Evolutionary conservation across 768 basidiomycete species (phyloP), one percentile per base, ranked within the genome.

Genomic region (Xanthoconium stramineum): DNA sequence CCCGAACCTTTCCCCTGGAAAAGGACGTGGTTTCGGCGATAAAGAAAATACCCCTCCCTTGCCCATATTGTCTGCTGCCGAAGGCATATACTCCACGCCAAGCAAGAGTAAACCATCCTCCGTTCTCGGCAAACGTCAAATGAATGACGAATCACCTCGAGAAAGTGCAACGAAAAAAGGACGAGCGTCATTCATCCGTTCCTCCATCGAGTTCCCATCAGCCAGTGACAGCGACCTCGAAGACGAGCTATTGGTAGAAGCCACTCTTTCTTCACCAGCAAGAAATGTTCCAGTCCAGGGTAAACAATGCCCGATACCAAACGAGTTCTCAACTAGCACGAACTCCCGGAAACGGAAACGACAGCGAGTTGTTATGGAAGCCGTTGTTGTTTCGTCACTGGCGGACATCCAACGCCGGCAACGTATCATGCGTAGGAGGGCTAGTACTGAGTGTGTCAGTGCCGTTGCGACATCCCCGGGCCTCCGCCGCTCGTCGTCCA

Each of bases 1-100:
- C 35, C 53, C 54, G 20, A 63, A 56, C 42, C 60, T 69, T 32
- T 74, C 76, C 20, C 67, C 72, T 20, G 76, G 75, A 59, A 76
- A 77, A 56, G 72, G 75, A 50, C 68, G 72, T 58, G 68, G 65
- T 15, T 61, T 62, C 8, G 65, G 64, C 1, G 70, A 85, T 67
- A 89, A 89, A 70, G 88, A 90, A 66, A 89, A 89, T 62, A 55
- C 69, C 33, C 79, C 79, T 0, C 83, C 82, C 35, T 58, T 69
- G 6, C 61, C 62, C 10, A 55, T 64, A 30, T 67, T 72, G 46
- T 72, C 80, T 37, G 73, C 80, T 20, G 58, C 73, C 32, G 83
- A 86, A 55, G 76, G 79, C 32, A 75, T 81, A 46, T 75, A 73
- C 2, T 59, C 69, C 40, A 67, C 66, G 6, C 76, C 78, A 6